A percentile compares a stretch with the other conserved stretches of the same genome.
Evolutionary conservation across 331 rosid species (phyloP).

Genomic region (Quercus phellos): DNA sequence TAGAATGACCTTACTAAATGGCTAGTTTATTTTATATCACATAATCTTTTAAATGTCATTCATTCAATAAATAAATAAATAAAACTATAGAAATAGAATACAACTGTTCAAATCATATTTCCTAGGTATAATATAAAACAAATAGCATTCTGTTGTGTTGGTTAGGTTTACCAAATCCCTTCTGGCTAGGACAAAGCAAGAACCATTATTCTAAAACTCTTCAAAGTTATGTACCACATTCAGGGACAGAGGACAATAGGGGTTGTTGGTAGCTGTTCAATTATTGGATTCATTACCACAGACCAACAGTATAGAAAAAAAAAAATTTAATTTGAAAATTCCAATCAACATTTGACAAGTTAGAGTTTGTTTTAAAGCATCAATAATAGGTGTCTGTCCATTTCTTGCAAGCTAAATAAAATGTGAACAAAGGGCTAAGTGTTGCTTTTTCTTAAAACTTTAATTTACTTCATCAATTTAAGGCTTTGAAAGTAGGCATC

Average conservation of each 20-base stretch:
- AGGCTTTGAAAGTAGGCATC: not conserved
- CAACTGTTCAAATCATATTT: not conserved
- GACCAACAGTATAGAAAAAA: not conserved
- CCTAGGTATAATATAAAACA: not conserved
- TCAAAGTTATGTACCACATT: not conserved
- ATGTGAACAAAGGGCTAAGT: not conserved
- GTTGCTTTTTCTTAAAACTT: not conserved
- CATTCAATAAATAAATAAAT: not conserved
- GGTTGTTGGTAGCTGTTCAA: not conserved
- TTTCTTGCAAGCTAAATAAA: not conserved
- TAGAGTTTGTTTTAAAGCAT: not conserved
- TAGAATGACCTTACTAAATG: constrained; percentile 15
- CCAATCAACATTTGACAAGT: too few species aligned
- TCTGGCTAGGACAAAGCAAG: not conserved
- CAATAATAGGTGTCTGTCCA: not conserved
- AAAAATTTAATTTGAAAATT: too few species aligned
- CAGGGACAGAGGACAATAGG: not conserved
- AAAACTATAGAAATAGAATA: not conserved
- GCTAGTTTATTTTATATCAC: not conserved
- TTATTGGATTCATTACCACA: not conserved
- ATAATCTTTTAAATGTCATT: not conserved
- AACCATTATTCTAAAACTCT: not conserved
- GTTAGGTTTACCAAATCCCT: not conserved
- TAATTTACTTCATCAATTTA: not conserved
- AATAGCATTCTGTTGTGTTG: not conserved